Evolutionary conservation across 2,329 filamentous ascomycete species (phyloP), one percentile per base, ranked within the genome.

Genomic region (Talaromyces verruculosus): DNA sequence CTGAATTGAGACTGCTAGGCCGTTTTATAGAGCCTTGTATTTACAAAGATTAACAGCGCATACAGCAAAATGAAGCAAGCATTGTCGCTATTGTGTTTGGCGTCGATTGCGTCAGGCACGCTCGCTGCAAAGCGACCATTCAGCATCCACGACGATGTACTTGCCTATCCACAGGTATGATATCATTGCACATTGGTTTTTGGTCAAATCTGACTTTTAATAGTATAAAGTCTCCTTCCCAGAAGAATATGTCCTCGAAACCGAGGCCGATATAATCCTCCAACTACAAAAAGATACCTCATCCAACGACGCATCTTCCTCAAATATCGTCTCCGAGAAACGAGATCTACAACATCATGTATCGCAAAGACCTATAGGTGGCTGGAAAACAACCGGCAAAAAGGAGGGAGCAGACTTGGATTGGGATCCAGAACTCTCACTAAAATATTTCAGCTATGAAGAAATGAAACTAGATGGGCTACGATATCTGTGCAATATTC

Each of bases 141-240:
- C 81, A 96, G 89, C 80, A 91, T 96, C 65, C 89, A 95, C 73
- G 92, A 96, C 75, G 93, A 97, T 76, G 78, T 97, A 61, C 84
- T 96, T 65, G 92, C 92, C 19, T 92, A 90, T 78, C 93, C 93
- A 11, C 92, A 95, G 85, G 91, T 94, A 83, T 69, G 82, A 59
- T 11, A 35, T 6, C 25, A 22, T 5, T 41, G 3, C 17, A 49
- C 1, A 39, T n/a, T 15, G 6, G 15, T 53, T 10, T 15, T 28
- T 15, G n/a, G 30, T 15, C 49, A 13, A 22, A 2, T 37, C 51
- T 57, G 30, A 57, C 11, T 3, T 57, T 25, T 37, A 10, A 60
- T 28, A 97, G 89, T 97, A 91, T 74, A 90, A 95, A 74, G 84
- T 97, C 33, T 80, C 89, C 43, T 93, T 94, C 75, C 87, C 89